phyloP scores from a whole-genome alignment of 768 basidiomycete genomes.

The Pleurotus tuoliensis region DNA sequence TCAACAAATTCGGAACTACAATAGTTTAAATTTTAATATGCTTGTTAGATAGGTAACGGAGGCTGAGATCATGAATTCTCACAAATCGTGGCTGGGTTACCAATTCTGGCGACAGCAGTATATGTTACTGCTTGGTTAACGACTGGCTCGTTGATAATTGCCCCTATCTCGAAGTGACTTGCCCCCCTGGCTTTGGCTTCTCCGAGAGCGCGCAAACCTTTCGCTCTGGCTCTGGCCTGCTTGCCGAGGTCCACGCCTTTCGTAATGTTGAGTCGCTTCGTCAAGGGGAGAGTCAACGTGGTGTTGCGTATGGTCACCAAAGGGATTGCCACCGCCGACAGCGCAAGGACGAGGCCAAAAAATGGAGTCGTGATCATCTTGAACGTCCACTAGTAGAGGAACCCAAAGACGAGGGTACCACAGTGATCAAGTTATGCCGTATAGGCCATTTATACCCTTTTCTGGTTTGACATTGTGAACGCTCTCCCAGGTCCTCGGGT shows the following conservation, averaged over 20 bases:
- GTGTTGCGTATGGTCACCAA: constrained; percentile 1
- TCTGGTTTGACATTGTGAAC: background rate
- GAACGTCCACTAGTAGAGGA: background rate
- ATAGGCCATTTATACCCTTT: background rate
- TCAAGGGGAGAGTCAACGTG: background rate
- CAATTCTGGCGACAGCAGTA: constrained; percentile 9
- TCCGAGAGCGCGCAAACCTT: background rate
- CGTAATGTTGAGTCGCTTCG: background rate
- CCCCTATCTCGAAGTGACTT: background rate
- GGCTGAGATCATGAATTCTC: background rate
- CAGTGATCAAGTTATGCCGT: background rate
- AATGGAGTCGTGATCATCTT: constrained; percentile 2
- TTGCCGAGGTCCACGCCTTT: background rate
- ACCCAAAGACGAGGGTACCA: background rate
- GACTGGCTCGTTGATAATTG: constrained; percentile 2
- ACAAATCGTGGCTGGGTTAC: constrained; percentile 9
- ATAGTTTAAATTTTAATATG: no score
- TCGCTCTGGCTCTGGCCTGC: constrained; percentile 1
- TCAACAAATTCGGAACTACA: constrained; percentile 14
- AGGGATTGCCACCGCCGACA: background rate
- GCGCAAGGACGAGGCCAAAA: background rate
- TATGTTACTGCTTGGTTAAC: constrained; percentile 9
- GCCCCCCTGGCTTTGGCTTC: constrained; percentile 3
- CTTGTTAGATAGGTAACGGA: background rate
- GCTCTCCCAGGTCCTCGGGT: background rate